phyloP scores from a whole-genome alignment of 768 basidiomycete species.

The Panellus pusillus region DNA sequence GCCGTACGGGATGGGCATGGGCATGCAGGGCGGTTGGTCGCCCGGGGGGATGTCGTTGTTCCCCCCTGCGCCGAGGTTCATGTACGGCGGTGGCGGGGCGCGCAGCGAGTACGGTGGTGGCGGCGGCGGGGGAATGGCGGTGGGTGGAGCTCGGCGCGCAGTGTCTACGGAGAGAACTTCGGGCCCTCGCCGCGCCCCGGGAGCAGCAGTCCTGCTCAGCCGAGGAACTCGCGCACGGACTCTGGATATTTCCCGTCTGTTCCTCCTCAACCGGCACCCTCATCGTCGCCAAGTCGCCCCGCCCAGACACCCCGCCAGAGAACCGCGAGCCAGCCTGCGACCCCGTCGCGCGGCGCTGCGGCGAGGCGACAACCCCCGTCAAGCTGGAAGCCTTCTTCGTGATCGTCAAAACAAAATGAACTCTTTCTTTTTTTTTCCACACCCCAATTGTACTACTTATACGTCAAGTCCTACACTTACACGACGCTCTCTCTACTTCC shows the following conservation, averaged over 20 bases:
- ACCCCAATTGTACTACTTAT: no score
- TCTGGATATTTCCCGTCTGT: conserved; percentile 45
- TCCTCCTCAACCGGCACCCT: conserved; percentile 36
- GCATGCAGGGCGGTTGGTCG: conserved; percentile 35
- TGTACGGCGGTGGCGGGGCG: conserved; percentile 59
- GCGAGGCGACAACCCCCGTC: conserved; percentile 44
- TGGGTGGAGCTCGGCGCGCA: conserved; percentile 53
- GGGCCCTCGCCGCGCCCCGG: conserved; percentile 34
- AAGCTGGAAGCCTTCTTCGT: conserved; percentile 52
- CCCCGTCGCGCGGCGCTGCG: conserved; percentile 24
- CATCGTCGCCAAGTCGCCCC: conserved; percentile 14
- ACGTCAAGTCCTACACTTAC: no score
- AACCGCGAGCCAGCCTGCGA: conserved; percentile 49
- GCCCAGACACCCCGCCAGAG: conserved; percentile 33
- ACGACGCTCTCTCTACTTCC: no score
- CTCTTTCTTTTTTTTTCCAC: no score
- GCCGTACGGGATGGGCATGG: conserved; percentile 31
- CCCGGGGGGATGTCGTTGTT: conserved; percentile 45
- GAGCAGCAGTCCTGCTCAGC: conserved; percentile 21
- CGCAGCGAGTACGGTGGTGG: conserved; percentile 67
- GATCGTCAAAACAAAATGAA: no score
- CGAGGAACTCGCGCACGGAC: conserved; percentile 28
- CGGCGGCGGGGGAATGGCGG: conserved; percentile 40
- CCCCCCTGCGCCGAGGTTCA: conserved; percentile 49
- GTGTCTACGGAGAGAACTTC: conserved; percentile 70